phyloP scores from a whole-genome alignment of 208 protist genomes.

The Strigomonas oncopelti region DNA sequence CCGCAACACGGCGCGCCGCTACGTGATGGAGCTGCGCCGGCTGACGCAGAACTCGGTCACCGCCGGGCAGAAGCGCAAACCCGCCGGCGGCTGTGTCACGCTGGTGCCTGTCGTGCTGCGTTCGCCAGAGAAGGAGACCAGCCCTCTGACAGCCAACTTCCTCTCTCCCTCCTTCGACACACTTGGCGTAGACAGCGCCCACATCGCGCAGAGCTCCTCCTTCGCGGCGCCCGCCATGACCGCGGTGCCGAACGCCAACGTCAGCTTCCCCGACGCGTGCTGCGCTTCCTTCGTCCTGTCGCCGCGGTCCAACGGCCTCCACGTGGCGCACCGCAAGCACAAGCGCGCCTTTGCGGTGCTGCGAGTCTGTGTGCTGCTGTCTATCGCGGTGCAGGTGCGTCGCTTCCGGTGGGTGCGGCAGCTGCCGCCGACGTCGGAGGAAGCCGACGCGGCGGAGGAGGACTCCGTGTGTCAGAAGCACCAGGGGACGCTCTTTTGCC shows the following conservation, averaged over 20 bases:
- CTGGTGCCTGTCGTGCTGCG: not conserved
- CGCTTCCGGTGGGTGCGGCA: slow-evolving; percentile 33
- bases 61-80: not conserved
- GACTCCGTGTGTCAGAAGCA: slow-evolving; percentile 13
- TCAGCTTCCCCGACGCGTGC: not conserved
- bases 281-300: not conserved
- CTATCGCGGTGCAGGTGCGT: slow-evolving; percentile 28
- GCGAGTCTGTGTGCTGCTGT: slow-evolving; percentile 53
- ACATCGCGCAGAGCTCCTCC: not conserved
- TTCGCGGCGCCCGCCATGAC: not conserved
- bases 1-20: slow-evolving; percentile 4
- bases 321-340: slow-evolving; percentile 26
- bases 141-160: not conserved
- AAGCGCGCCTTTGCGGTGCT: slow-evolving; percentile 50
- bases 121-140: not conserved
- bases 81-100: too few relatives aligned
- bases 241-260: not conserved
- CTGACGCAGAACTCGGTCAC: not conserved
- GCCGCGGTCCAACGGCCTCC: not conserved
- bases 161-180: not conserved
- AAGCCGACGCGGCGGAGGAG: not conserved
- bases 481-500: slow-evolving; percentile 45
- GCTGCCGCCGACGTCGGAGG: not conserved
- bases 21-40: slow-evolving; percentile 3
- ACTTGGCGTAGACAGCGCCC: not conserved